Conservation (phyloP, 192 early-diverging fungal species). For the Coemansia umbellata region DNA sequence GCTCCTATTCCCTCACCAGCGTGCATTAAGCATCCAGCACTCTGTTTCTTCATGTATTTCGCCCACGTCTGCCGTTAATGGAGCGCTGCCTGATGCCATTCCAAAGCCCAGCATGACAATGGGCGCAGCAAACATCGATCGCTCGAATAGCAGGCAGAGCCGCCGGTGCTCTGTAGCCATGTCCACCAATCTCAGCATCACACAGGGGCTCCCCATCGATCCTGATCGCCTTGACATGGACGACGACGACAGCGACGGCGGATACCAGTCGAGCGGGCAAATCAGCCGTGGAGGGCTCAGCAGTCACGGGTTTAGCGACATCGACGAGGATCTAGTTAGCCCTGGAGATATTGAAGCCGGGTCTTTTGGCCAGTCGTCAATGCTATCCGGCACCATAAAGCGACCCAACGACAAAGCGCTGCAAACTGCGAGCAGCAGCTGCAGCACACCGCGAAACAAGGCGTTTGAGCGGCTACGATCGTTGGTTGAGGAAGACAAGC, state of each 20-base stretch:
- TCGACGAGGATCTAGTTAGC: constrained; percentile 23
- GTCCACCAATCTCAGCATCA: constrained; percentile 15
- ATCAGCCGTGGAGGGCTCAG: constrained; percentile 1
- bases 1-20: constrained; percentile 9
- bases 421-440: constrained; percentile 4
- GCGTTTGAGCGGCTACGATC: constrained; percentile 42
- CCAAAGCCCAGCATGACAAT: not conserved
- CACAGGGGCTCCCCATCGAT: constrained; percentile 20
- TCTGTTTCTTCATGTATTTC: not conserved
- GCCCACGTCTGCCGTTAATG: not conserved
- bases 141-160: too few species aligned
- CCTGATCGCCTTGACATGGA: constrained; percentile 30
- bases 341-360: constrained; percentile 9
- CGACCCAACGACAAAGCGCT: not conserved
- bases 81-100: not conserved
- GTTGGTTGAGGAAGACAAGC: constrained; percentile 41
- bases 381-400: not conserved
- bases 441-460: constrained; percentile 39
- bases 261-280: not conserved
- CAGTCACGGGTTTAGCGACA: constrained; percentile 5
- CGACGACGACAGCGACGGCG: constrained; percentile 23
- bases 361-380: not conserved
- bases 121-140: not conserved
- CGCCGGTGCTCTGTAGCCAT: constrained; percentile 31
- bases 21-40: constrained; percentile 14